Base-by-base conservation (phyloP, 108 stramenopile species). In the Nitzschia putrida region DNA sequence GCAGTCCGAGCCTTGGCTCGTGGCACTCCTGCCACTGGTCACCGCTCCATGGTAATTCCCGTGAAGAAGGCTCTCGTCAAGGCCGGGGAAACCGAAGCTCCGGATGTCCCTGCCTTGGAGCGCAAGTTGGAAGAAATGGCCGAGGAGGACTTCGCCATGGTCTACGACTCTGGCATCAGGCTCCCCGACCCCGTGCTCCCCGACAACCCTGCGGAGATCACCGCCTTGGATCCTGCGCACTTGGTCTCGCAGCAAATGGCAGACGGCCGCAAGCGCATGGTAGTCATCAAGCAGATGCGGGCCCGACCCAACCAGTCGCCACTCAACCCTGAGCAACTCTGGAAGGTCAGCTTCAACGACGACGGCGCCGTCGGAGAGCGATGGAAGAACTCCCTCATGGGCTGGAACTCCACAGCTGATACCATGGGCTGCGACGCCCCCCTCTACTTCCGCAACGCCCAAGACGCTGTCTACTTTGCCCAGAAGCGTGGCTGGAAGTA, bases 301-400 rank as follows among this genome's bases (percentile, higher is more conserved):
- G 78, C 82, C 34, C 81, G 80, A 39, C 75, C 79, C 11, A 80
- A 74, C 42, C 89, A 90, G 54, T 52, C 83, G 20, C 85, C 91
- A 10, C 60, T 80, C 21, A 71, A 74, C 26, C 71, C 72, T 16
- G 88, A 89, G 60, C 66, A 79, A 45, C 47, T 66, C 55, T 95
- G 94, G 94, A 72, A 87, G 53, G 90, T 95, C 41, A 83, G 77
- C 53, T 93, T 92, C 69, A 76, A 85, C 57, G 89, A 92, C 57
- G 76, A 80, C 65, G 89, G 88, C 12, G 85, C 82, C 16, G 77
- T 75, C 12, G 81, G 77, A 8, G 84, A 90, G 53, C 88, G 80
- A 49, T 94, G 90, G 89, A 80, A 74, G 42, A 99, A 99, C 76
- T 89, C 95, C 21, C 88, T 99, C 66, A 98, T 97, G 98, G 96